Base-by-base conservation (phyloP, 2,329 filamentous ascomycete genomes). In the Pseudogymnoascus sp. region DNA sequence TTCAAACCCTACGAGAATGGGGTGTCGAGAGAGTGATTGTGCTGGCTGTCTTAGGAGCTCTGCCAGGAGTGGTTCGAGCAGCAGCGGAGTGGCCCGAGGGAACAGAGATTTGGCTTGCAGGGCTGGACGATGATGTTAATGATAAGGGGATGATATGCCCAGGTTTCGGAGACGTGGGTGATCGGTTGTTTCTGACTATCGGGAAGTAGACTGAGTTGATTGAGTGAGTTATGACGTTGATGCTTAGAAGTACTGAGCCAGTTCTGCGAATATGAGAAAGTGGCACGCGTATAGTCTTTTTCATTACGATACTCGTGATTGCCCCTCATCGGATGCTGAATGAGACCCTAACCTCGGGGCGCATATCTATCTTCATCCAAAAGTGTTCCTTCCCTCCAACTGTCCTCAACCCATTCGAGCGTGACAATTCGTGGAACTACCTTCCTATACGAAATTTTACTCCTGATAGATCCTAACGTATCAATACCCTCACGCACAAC, bases 1-100 rank as follows among this genome's bases (percentile, higher is more conserved):
- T 97, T 70, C 89, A 94, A 71, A 91, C 90, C 0, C 78, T 97
- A 62, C 83, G 82, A 60, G 92, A 97, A 71, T 97, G 93, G 92
- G 93, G 93, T 28, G 90, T 91, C n/a, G 81, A 87, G 75, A 81
- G 83, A 63, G 85, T 97, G 61, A 76, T 96, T 41, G 83, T 96
- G 39, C 76, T 96, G 28, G 82, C 84, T 47, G 82, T 97, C 25
- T 73, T 97, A 28, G 91, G 84, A 1, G 90, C 90, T 11, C 75
- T 80, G 50, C 80, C 81, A 0, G 93, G 93, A n/a, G 75, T 96
- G 60, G 71, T 74, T 61, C 82, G 80, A 61, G 92, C 90, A 2
- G 91, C 90, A 0, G 77, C 75, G 8, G 88, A 90, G 74, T 96
- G 91, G 90, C 80, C 84, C 1, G 88, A 89, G 68, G 86, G 82